These are phyloP conservation scores for Plasmodium gaboni DNA, from an alignment of 169 alveolate species.

Conservation along the genomic window DNA sequence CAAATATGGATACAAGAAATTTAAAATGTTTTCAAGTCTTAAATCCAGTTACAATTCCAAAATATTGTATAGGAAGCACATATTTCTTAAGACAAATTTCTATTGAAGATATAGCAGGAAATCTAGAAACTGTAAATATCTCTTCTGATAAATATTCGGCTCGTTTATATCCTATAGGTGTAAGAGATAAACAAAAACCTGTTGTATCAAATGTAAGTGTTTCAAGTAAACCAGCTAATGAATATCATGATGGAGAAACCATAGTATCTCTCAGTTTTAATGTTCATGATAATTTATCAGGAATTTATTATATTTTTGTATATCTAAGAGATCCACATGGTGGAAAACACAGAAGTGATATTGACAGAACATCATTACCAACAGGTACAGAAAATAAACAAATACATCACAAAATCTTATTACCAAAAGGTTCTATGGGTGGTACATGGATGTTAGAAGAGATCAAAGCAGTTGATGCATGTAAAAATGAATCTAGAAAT, in stretches of 20 bases:
- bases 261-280: slow-evolving; percentile 61
- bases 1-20: slow-evolving; percentile 36
- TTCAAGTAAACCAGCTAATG: slow-evolving; percentile 80
- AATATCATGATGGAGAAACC: slow-evolving; percentile 85
- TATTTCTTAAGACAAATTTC: slow-evolving; percentile 77
- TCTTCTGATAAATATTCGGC: slow-evolving; percentile 74
- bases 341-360: slow-evolving; percentile 79
- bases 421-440: slow-evolving; percentile 86
- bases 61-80: slow-evolving; percentile 78
- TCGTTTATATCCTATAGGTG: slow-evolving; percentile 28
- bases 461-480: slow-evolving; percentile 57
- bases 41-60: slow-evolving; percentile 78
- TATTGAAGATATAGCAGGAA: slow-evolving; percentile 83
- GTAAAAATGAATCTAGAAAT: slow-evolving; percentile 60
- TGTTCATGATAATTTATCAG: slow-evolving; percentile 26
- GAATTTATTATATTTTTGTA: slow-evolving; percentile 6
- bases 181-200: slow-evolving; percentile 79
- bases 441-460: slow-evolving; percentile 83
- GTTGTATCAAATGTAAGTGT: slow-evolving; percentile 76
- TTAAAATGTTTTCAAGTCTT: slow-evolving; percentile 83
- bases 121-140: slow-evolving; percentile 79
- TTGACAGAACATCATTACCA: slow-evolving; percentile 47
- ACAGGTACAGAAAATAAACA: slow-evolving; percentile 58
- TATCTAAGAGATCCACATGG: slow-evolving; percentile 81
- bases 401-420: slow-evolving; percentile 59